Percentiles rank a stretch among this genome's conserved stretches.
Evolutionary conservation across 768 basidiomycete species (phyloP).

Genomic region (Neoboletus brunneissimus): DNA sequence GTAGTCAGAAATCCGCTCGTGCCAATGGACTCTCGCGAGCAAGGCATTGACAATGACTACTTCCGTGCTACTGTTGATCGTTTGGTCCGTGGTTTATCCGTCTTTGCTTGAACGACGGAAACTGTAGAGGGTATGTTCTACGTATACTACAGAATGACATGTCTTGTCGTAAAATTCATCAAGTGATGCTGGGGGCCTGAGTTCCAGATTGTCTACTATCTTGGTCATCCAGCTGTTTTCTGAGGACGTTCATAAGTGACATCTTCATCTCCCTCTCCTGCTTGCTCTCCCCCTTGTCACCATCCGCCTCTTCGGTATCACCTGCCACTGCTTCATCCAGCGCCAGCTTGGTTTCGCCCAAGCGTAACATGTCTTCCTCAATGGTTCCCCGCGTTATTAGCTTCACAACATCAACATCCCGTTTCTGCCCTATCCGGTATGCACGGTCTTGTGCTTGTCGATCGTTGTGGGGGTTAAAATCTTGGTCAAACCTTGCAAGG

Average conservation of each 20-base stretch:
- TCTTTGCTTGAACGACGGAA: conserved; percentile 35
- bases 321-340: conserved; percentile 95
- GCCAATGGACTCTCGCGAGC: conserved; percentile 75
- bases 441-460: conserved; percentile 96
- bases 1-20: conserved; percentile 91
- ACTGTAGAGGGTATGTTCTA: conserved; percentile 21
- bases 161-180: conserved; percentile 10
- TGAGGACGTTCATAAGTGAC: conserved; percentile 78
- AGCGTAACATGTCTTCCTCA: conserved; percentile 91
- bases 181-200: neutral
- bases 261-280: conserved; percentile 82
- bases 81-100: conserved; percentile 58
- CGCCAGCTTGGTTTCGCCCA: conserved; percentile 87
- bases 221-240: conserved; percentile 75
- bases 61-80: conserved; percentile 81
- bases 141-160: conserved; percentile 16
- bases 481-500: conserved; percentile 81
- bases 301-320: conserved; percentile 52
- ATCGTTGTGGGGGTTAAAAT: conserved; percentile 98
- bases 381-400: conserved; percentile 89
- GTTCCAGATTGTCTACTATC: conserved; percentile 27
- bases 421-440: conserved; percentile 94
- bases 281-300: conserved; percentile 56
- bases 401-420: conserved; percentile 92
- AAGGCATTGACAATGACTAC: conserved; percentile 91